Base-by-base conservation (phyloP, 176 grass and related monocot species). In the Triticum turgidum region DNA sequence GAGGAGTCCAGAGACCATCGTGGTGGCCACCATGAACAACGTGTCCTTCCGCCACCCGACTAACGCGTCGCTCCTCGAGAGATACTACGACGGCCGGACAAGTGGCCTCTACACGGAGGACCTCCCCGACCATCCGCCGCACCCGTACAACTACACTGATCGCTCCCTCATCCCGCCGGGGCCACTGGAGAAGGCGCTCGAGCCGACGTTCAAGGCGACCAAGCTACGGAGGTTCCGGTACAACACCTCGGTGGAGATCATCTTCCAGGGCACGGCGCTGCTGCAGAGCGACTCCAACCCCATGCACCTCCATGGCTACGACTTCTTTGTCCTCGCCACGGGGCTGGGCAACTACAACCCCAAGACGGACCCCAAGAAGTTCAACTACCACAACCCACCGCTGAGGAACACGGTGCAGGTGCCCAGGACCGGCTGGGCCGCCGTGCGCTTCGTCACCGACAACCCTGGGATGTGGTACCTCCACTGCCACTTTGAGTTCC, bases 21-120 rank as follows among this genome's bases (percentile, higher is more conserved):
- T 93, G 3, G 74, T 87, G 13, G 84, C 93, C 11, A 95, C 84
- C 69, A 82, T 93, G 86, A 95, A 95, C 89, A 95, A 95, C 11
- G 59, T 79, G 4, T 93, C 91, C 83, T 93, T 93, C 29, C 62
- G 45, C 11, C 9, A 56, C 66, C 86, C 69, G 5, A 81, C 6
- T 17, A 83, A 17, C 11, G 32, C 80, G 24, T 87, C 87, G 1
- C 21, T 88, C 0, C 84, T 95, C 0, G 86, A 93, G 61, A 68
- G 69, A 17, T 95, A 93, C 81, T 91, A 93, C 56, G 27, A 80
- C 5, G 45, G 56, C 33, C 71, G 34, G 2, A 58, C 65, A 1
- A 13, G 66, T 3, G 84, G 78, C 3, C 20, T 71, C 0, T 92
- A 88, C 47, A 81, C 77, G 5, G 38, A 84, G 59, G 37, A 89